A percentile compares a stretch with the other conserved stretches of the same genome.
These are phyloP conservation scores for Fusarium nematophilum DNA, from an alignment of 2,329 filamentous ascomycete genomes.

Conservation along the genomic window DNA sequence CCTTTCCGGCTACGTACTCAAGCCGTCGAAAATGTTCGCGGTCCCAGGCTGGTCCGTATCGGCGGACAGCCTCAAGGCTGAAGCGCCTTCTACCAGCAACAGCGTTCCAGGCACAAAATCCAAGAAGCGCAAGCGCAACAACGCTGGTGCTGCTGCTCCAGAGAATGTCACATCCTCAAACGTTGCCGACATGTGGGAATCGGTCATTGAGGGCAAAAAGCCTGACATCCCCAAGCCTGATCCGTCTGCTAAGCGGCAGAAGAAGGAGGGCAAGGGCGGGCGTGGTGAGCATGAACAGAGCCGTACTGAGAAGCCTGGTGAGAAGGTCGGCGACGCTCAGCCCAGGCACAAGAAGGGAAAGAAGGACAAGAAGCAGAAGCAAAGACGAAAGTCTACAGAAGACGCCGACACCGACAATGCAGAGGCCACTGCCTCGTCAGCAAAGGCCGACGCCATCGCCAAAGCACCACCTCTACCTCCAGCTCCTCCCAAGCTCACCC, in stretches of 20 bases:
- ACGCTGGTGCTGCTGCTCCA: slow-evolving; percentile 30
- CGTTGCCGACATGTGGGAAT: slow-evolving; percentile 81
- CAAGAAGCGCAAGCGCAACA: slow-evolving; percentile 68
- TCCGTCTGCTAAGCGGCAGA: slow-evolving; percentile 50
- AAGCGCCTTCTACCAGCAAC: slow-evolving; percentile 58
- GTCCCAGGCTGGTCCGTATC: slow-evolving; percentile 93
- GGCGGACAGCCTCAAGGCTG: slow-evolving; percentile 75
- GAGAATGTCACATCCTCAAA: slow-evolving; percentile 73
- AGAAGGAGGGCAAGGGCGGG: slow-evolving; percentile 48
- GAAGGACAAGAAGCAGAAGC: slow-evolving; percentile 47
- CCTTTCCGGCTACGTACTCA: slow-evolving; percentile 15
- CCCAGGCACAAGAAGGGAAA: slow-evolving; percentile 51
- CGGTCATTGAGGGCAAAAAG: slow-evolving; percentile 78
- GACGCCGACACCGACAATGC: slow-evolving; percentile 23
- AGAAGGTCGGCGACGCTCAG: slow-evolving; percentile 33
- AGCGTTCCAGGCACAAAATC: slow-evolving; percentile 57
- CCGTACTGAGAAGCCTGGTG: slow-evolving; percentile 15
- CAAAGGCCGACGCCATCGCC: slow-evolving; percentile 36
- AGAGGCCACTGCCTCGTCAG: slow-evolving; percentile 22
- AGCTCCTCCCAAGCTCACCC: slow-evolving; percentile 76
- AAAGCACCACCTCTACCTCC: slow-evolving; percentile 52
- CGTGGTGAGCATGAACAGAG: slow-evolving; percentile 39
- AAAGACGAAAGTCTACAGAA: slow-evolving; percentile 34
- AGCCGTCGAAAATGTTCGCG: slow-evolving; percentile 76
- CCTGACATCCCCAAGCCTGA: slow-evolving; percentile 40